Conservation (phyloP, 2,329 filamentous ascomycete genomes). For the Pyricularia pennisetigena region DNA sequence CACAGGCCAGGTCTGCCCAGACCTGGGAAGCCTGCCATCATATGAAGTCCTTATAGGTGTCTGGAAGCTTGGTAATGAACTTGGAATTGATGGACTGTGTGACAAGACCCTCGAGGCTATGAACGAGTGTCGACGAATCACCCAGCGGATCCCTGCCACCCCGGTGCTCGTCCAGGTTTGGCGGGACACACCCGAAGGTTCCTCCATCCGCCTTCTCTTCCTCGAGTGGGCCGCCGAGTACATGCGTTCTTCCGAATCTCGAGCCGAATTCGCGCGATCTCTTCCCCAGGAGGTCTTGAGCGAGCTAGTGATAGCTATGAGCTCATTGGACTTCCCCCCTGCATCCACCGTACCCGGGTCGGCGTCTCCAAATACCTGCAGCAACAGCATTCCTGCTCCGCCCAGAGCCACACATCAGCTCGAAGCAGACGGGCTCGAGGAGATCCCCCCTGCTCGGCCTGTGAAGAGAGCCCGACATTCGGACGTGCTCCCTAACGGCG, state of each 20-base stretch:
- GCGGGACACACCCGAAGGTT: slow-evolving; percentile 51
- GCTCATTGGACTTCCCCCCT: slow-evolving; percentile 34
- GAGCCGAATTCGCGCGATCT: slow-evolving; percentile 48
- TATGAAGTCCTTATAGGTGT: slow-evolving; percentile 45
- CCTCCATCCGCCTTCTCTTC: slow-evolving; percentile 46
- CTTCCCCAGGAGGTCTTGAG: slow-evolving; percentile 53
- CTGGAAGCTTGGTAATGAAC: slow-evolving; percentile 45
- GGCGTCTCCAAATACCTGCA: slow-evolving; percentile 5
- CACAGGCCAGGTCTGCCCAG: slow-evolving; percentile 35
- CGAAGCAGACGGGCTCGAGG: slow-evolving; percentile 30
- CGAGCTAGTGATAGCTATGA: slow-evolving; percentile 54
- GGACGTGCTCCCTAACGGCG: slow-evolving; percentile 17
- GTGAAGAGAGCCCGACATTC: slow-evolving; percentile 31
- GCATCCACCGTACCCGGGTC: slow-evolving; percentile 2
- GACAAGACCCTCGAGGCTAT: slow-evolving; percentile 47
- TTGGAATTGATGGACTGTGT: slow-evolving; percentile 45
- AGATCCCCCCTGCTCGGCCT: slow-evolving; percentile 18
- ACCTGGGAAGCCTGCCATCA: slow-evolving; percentile 30
- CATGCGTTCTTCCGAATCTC: slow-evolving; percentile 45
- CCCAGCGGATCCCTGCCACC: slow-evolving; percentile 45
- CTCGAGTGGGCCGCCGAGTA: slow-evolving; percentile 55
- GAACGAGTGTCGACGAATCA: slow-evolving; percentile 42
- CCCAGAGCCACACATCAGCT: slow-evolving; percentile 39
- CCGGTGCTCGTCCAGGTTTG: slow-evolving; percentile 51
- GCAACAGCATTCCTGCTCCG: background rate